Evolutionary conservation across 1,139 yeast genomes (phyloP).

Genomic region (Lodderomyces metapsilosis): DNA sequence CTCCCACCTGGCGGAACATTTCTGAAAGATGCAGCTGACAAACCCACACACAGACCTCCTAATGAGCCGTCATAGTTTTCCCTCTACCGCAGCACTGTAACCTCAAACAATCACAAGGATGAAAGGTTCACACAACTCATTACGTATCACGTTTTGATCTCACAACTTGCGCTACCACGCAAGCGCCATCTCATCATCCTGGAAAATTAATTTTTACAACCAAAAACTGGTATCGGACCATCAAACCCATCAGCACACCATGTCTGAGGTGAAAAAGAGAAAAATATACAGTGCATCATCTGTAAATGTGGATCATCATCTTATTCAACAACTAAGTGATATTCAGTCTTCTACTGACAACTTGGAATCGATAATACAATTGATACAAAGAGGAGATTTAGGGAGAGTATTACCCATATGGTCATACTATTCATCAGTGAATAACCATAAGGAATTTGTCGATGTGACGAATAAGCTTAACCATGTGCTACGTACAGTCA

Average conservation of each 20-base stretch:
- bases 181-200: constrained; percentile 1
- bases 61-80: too few species aligned
- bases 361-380: constrained; percentile 11
- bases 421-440: constrained; percentile 64
- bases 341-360: constrained; percentile 9
- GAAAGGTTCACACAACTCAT: too few species aligned
- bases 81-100: too few species aligned
- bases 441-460: constrained; percentile 54
- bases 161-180: background rate
- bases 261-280: constrained; percentile 11
- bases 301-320: constrained; percentile 15
- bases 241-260: background rate
- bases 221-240: too few species aligned
- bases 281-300: constrained; percentile 12
- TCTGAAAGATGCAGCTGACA: too few species aligned
- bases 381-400: constrained; percentile 17
- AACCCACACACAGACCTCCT: too few species aligned
- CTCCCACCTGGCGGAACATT: too few species aligned
- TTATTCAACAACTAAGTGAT: constrained; percentile 14
- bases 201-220: background rate
- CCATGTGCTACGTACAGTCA: constrained; percentile 23
- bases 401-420: constrained; percentile 36
- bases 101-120: too few species aligned
- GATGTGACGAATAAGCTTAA: constrained; percentile 36
- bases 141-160: too few species aligned